Evolutionary conservation across 202 grass and related monocot species (phyloP).

Genomic region (Tripidium arundinaceum): DNA sequence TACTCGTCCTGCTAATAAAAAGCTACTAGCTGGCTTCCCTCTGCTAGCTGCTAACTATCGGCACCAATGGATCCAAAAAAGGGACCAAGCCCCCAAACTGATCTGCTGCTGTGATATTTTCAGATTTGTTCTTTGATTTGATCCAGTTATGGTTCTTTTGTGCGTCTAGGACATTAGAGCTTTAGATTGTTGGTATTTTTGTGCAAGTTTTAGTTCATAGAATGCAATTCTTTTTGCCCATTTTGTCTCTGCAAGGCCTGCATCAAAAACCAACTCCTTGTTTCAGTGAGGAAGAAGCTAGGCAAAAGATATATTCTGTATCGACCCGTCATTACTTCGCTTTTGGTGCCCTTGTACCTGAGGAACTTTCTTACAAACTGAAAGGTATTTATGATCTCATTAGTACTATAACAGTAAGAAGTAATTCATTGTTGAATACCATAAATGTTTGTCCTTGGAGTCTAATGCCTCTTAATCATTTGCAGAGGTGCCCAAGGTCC

Average conservation of each 20-base stretch:
- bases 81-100: not conserved
- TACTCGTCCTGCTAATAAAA: not conserved
- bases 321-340: slow-evolving; percentile 71
- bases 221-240: not conserved
- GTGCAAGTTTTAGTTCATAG: not conserved
- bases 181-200: not conserved
- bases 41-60: not conserved
- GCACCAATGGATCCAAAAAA: not conserved
- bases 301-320: slow-evolving; percentile 56
- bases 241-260: not conserved
- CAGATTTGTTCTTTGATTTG: not conserved
- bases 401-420: not conserved
- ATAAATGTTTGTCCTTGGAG: not conserved
- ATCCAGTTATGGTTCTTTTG: not conserved
- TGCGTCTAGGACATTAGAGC: not conserved
- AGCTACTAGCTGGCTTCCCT: not conserved
- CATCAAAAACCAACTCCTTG: not conserved
- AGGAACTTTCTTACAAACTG: slow-evolving; percentile 65
- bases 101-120: not conserved
- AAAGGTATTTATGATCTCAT: slow-evolving; percentile 36
- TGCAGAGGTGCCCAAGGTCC: slow-evolving; percentile 55
- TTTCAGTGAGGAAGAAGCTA: slow-evolving; percentile 67
- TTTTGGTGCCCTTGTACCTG: slow-evolving; percentile 64
- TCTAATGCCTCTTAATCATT: slow-evolving; percentile 12
- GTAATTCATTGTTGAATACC: not conserved